A percentile compares a stretch with the other conserved stretches of the same genome.
These are phyloP conservation scores for Dittrichia graveolens DNA, from an alignment of 129 eudicot genomes.

Conservation along the genomic window DNA sequence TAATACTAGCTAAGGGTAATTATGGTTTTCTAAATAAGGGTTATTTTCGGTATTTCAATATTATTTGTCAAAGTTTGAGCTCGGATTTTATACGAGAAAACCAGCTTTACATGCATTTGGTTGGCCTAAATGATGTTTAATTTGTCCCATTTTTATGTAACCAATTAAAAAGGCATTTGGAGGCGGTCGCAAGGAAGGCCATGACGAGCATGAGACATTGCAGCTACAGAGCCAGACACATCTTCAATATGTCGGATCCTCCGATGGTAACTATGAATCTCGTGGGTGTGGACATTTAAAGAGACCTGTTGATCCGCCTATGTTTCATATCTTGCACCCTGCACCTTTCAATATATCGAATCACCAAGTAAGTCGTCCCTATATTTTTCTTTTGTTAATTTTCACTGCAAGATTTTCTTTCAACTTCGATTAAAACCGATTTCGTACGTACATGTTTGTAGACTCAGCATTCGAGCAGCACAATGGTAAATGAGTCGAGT, in stretches of 20 bases:
- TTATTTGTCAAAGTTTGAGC: too few species aligned
- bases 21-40: too few species aligned
- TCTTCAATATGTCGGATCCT: constrained; percentile 51
- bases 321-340: constrained; percentile 50
- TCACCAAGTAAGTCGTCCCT: constrained; percentile 52
- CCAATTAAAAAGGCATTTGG: constrained; percentile 26
- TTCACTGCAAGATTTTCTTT: background rate
- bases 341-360: constrained; percentile 47
- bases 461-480: constrained; percentile 58
- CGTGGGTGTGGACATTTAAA: constrained; percentile 41
- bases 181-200: constrained; percentile 38
- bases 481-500: constrained; percentile 23
- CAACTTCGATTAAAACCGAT: background rate
- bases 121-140: too few species aligned
- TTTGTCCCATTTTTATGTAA: constrained; percentile 5
- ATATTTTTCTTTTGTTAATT: background rate
- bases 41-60: too few species aligned
- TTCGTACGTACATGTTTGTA: background rate
- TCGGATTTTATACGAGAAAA: too few species aligned
- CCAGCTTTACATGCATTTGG: too few species aligned
- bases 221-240: constrained; percentile 68
- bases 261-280: constrained; percentile 42
- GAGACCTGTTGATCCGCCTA: constrained; percentile 45
- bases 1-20: too few species aligned
- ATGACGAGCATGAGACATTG: constrained; percentile 50